Evolutionary conservation across 192 early-diverging fungal species (phyloP).

Genomic region (Borealophlyctis nickersoniae): DNA sequence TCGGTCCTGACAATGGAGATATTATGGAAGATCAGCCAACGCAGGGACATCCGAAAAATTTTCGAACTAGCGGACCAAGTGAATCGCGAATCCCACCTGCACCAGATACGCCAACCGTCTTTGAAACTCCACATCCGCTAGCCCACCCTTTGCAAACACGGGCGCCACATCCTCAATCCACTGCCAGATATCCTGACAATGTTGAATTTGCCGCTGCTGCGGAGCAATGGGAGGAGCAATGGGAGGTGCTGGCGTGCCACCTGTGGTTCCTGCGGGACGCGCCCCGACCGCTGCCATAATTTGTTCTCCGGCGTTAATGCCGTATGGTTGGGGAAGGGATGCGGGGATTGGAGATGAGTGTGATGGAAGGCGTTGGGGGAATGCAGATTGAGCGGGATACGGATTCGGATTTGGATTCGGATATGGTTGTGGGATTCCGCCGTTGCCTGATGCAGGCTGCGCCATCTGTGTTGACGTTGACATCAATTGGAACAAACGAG

Average conservation of each 20-base stretch:
- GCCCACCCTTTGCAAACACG: not conserved
- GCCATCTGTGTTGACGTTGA: too few relatives aligned
- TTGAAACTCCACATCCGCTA: conserved; percentile 28
- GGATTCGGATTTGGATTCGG: not conserved
- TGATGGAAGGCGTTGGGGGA: not conserved
- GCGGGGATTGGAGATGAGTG: conserved; percentile 8
- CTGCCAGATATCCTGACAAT: conserved; percentile 30
- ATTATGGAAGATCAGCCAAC: not conserved
- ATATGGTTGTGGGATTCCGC: too few relatives aligned
- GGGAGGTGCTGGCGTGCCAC: not conserved
- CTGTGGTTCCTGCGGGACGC: too few relatives aligned
- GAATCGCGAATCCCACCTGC: conserved; percentile 15
- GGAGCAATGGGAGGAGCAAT: conserved; percentile 17
- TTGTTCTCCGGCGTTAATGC: conserved; percentile 20
- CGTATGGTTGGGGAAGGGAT: conserved; percentile 9
- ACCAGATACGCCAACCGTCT: conserved; percentile 16
- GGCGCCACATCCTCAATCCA: conserved; percentile 29
- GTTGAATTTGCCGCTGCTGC: conserved; percentile 21
- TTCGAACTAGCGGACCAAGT: not conserved
- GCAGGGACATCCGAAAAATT: not conserved
- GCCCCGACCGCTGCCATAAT: conserved; percentile 10
- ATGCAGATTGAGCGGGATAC: not conserved
- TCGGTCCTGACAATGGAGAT: conserved; percentile 12
- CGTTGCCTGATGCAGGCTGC: too few relatives aligned
- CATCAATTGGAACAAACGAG: too few relatives aligned